Evolutionary conservation across 2,329 filamentous ascomycete species (phyloP), one percentile per base, ranked within the genome.

Genomic region (Colletotrichum acutatum): DNA sequence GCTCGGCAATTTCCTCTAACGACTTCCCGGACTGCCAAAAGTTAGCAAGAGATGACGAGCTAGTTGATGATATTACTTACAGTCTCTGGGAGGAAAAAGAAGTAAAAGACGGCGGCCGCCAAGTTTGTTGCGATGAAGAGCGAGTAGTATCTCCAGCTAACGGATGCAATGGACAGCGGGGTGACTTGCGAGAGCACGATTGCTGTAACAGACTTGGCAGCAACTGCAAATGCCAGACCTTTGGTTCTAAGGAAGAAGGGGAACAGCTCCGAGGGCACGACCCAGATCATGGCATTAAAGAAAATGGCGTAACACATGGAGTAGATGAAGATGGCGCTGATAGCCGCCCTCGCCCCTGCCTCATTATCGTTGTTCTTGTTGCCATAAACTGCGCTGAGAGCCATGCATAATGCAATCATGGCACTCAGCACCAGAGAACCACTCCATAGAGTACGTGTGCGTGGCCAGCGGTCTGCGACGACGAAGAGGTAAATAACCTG

Each of bases 251-350:
- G 63, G 30, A 67, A 71, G 57, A 67, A 71, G 3, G 56, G 16
- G 81, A 83, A 83, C 4, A 81, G 58, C 63, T 83, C 82, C 0
- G 78, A 78, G 0, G 80, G 76, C 2, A 82, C 76, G 9, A 82
- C 80, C 77, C 78, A 83, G 16, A 82, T 74, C 34, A 78, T 81
- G 11, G 79, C 77, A 72, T 83, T 83, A 76, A 83, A 83, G 71
- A 83, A 82, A 26, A 82, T 69, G 6, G 82, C 81, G 72, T 82
- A 83, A 9, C 74, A 76, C 53, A 77, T 75, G 5, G 80, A 82
- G 76, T 81, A 83, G 16, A 83, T 62, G 75, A 83, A 84, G 49
- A 83, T 83, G 72, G 82, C 81, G 0, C 81, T 81, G 37, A 83
- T 80, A 0, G 78, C 81, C 75, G 19, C 42, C 42, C 42, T n/a